Base-by-base conservation (phyloP, 2,329 filamentous ascomycete genomes). In the Colletotrichum sp. region DNA sequence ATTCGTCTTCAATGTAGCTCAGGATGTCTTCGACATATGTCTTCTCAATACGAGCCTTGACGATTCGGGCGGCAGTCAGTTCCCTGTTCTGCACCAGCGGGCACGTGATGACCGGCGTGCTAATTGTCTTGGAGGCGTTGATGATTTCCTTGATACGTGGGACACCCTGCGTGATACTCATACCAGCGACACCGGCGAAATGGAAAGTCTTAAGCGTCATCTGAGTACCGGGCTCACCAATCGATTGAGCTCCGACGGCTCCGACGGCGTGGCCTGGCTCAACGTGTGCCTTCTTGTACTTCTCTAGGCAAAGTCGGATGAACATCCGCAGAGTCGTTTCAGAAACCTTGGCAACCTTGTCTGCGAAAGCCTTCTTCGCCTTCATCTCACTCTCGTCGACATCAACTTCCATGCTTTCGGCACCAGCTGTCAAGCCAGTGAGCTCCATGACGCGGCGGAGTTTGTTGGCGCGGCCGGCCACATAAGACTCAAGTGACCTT, bases 71-170 rank as follows among this genome's bases (percentile, higher is more conserved):
- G 3, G 94, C 95, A 78, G 93, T 91, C 71, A 97, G 92, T 78
- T 94, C 91, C 71, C 90, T 88, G 76, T 93, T 92, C 82, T 96
- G 97, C 78, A 95, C 90, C 7, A 99, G 89, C 6, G 95, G 93
- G 81, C 97, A 99, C 8, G 92, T 93, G 79, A 99, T 98, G 82
- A 99, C 94, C 0, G 97, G 97, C 1, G 97, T 99, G 84, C 95
- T 98, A 85, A 99, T 99, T 66, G 89, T 89, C 84, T 96, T 98
- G 10, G 96, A 98, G 8, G 97, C 97, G 86, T 99, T 99, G 92
- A 99, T 99, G 80, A 99, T 99, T 89, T 99, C 97, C 87, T 99
- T 99, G 88, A 99, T 99, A 93, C 97, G 96, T 2, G 97, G 97
- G 8, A 99, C 97, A 95, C 97, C 97, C 83, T 98, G 95, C 0